phyloP scores from a whole-genome alignment of 768 basidiomycete genomes.

The Cystofilobasidium bisporidii region DNA sequence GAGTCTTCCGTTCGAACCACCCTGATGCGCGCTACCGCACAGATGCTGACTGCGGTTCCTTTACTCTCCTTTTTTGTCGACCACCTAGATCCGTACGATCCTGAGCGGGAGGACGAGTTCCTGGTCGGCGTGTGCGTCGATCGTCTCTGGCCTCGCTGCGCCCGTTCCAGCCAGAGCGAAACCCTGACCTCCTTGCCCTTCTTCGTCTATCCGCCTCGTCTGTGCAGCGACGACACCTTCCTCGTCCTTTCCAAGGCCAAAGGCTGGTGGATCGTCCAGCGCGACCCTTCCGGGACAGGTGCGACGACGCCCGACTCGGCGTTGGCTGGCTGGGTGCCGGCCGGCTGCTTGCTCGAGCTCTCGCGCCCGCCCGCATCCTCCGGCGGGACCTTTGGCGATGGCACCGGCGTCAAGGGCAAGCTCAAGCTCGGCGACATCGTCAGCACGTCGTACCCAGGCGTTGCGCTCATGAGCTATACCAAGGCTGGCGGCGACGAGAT shows the following conservation, averaged over 20 bases:
- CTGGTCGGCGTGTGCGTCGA: conserved; percentile 81
- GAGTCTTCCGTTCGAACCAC: background rate
- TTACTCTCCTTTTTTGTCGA: too few species aligned
- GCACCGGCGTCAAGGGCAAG: conserved; percentile 32
- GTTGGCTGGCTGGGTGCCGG: conserved; percentile 95
- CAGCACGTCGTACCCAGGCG: conserved; percentile 92
- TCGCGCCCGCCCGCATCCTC: conserved; percentile 62
- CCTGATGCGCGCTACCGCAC: too few species aligned
- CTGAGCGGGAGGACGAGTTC: conserved; percentile 96
- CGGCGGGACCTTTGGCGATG: background rate
- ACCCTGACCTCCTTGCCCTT: background rate
- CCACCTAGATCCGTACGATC: conserved; percentile 89
- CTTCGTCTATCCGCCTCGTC: background rate
- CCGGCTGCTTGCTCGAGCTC: conserved; percentile 89
- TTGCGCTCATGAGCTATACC: conserved; percentile 92
- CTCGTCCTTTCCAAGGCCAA: conserved; percentile 86
- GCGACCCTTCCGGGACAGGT: conserved; percentile 77
- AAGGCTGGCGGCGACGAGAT: conserved; percentile 90
- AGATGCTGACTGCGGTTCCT: too few species aligned
- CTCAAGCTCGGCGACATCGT: conserved; percentile 57
- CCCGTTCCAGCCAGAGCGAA: too few species aligned
- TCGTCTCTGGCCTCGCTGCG: background rate
- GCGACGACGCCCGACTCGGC: conserved; percentile 48
- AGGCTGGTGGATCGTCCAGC: conserved; percentile 99
- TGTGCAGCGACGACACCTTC: conserved; percentile 73